Evolutionary conservation across 805 yeast genomes (phyloP).

Genomic region (Yarrowia porcina): DNA sequence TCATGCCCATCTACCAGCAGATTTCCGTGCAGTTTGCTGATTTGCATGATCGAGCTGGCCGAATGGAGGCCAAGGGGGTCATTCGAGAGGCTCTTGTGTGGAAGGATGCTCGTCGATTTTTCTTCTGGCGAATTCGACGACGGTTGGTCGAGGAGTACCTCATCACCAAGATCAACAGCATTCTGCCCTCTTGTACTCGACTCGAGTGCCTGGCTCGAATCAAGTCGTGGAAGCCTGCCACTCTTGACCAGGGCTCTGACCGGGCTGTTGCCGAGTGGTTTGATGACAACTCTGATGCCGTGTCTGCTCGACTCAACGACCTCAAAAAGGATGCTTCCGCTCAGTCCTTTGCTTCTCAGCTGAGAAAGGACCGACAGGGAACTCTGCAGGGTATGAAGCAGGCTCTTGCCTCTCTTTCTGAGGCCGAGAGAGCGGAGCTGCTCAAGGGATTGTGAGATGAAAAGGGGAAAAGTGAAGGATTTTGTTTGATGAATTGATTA

Average conservation of each 20-base stretch:
- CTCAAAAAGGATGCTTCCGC: conserved; percentile 32
- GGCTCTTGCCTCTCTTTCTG: conserved; percentile 37
- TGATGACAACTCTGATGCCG: conserved; percentile 66
- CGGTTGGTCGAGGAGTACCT: conserved; percentile 90
- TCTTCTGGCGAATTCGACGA: conserved; percentile 98
- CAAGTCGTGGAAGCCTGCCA: conserved; percentile 78
- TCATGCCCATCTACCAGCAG: conserved; percentile 88
- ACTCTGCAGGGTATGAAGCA: conserved; percentile 34
- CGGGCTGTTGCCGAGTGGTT: conserved; percentile 78
- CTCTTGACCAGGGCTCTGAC: conserved; percentile 68
- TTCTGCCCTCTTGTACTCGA: conserved; percentile 57
- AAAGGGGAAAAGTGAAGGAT: background rate
- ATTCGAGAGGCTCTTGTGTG: conserved; percentile 83
- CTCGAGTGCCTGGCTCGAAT: conserved; percentile 83
- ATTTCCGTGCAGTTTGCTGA: conserved; percentile 95
- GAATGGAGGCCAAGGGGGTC: conserved; percentile 94
- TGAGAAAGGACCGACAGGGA: conserved; percentile 28
- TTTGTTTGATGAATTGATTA: background rate
- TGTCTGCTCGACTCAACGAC: conserved; percentile 42
- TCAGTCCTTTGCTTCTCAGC: conserved; percentile 29
- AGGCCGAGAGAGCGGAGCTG: conserved; percentile 38
- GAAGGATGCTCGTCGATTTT: conserved; percentile 86
- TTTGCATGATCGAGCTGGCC: conserved; percentile 93
- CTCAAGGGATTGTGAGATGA: conserved; percentile 13
- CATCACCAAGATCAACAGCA: conserved; percentile 66